Evolutionary conservation across 345 rosid species (phyloP).

Genomic region (Dipteronia dyeriana): DNA sequence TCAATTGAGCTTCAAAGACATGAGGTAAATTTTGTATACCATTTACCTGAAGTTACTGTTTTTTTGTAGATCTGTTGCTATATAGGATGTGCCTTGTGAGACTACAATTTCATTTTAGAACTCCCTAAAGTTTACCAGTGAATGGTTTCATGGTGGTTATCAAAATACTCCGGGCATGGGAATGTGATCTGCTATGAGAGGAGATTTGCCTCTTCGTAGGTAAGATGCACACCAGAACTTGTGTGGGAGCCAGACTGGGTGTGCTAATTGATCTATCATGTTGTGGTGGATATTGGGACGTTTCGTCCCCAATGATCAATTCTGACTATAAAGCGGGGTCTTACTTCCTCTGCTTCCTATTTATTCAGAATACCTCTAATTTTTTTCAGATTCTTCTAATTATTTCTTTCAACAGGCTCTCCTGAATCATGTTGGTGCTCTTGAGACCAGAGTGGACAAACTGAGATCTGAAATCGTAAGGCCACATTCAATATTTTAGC

Average conservation of each 20-base stretch:
- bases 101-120: background rate
- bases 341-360: slow-evolving; percentile 2
- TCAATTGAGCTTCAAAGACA: slow-evolving; percentile 91
- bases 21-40: slow-evolving; percentile 53
- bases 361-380: slow-evolving; percentile 8
- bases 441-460: slow-evolving; percentile 62
- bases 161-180: background rate
- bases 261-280: background rate
- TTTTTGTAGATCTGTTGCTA: slow-evolving; percentile 11
- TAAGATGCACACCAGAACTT: background rate
- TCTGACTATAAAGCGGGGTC: background rate
- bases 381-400: slow-evolving; percentile 16
- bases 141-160: background rate
- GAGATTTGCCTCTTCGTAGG: background rate
- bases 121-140: background rate
- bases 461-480: slow-evolving; percentile 84
- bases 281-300: background rate
- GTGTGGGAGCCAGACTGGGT: background rate
- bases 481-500: slow-evolving; percentile 16
- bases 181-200: background rate
- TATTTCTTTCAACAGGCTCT: slow-evolving; percentile 63
- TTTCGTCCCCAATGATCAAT: background rate
- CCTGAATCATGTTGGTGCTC: slow-evolving; percentile 49
- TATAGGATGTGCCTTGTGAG: slow-evolving; percentile 6
- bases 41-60: background rate